phyloP scores from a whole-genome alignment of 2,329 filamentous ascomycete species.

The Trichoderma brevicompactum region DNA sequence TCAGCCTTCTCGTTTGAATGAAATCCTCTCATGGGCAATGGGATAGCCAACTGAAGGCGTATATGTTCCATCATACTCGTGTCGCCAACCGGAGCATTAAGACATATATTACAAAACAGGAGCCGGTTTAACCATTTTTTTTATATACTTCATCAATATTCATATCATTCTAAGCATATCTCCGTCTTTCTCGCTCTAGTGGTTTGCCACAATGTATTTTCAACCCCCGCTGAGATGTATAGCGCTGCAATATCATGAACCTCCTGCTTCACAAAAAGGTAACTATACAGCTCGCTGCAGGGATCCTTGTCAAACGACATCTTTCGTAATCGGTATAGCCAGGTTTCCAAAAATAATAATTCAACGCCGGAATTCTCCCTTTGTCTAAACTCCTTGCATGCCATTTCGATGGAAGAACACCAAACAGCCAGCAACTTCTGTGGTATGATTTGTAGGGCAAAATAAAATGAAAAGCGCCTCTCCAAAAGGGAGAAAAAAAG shows the following conservation, averaged over 20 bases:
- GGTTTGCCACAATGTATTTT: background rate
- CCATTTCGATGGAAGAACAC: background rate
- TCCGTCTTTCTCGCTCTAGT: background rate
- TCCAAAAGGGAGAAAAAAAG: background rate
- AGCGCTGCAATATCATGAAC: constrained; percentile 5
- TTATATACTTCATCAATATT: background rate
- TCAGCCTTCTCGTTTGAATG: too few species aligned
- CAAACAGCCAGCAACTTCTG: background rate
- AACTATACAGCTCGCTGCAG: constrained; percentile 10
- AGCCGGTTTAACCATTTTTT: background rate
- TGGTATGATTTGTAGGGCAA: background rate
- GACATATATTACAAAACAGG: too few species aligned
- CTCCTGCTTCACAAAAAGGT: background rate
- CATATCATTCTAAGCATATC: constrained; percentile 18
- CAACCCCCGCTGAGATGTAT: background rate
- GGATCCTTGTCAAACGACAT: background rate
- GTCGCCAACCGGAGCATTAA: too few species aligned
- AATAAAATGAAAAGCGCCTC: background rate
- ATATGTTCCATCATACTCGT: too few species aligned
- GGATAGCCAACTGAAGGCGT: too few species aligned
- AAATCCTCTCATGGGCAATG: too few species aligned
- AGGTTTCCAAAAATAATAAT: background rate
- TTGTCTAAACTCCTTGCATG: constrained; percentile 36
- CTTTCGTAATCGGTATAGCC: constrained; percentile 6
- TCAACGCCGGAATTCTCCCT: constrained; percentile 28